Percentiles rank a stretch among this genome's conserved stretches.
Conservation (phyloP, 2,329 filamentous ascomycete genomes). For the Fusarium globosum region DNA sequence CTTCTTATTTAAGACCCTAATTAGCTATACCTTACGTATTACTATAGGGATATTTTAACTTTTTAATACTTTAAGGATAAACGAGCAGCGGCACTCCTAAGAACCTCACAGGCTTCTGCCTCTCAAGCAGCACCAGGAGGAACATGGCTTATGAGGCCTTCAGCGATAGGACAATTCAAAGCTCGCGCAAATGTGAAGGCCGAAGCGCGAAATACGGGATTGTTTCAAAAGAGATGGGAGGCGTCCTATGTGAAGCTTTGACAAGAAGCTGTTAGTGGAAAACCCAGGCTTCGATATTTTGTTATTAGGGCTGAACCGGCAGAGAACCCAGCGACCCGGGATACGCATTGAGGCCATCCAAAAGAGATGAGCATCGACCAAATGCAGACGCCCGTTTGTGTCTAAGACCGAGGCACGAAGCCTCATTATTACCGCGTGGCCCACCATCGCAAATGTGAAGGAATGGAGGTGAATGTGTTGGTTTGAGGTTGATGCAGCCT, state of each 20-base stretch:
- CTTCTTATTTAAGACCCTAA: no score
- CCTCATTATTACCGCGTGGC: neutral
- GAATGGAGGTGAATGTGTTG: constrained; percentile 18
- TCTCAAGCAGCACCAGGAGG: neutral
- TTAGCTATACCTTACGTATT: no score
- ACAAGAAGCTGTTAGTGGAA: neutral
- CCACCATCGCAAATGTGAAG: neutral
- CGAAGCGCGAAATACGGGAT: neutral
- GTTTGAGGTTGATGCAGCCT: constrained; percentile 8
- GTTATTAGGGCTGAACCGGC: constrained; percentile 7
- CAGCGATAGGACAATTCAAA: neutral
- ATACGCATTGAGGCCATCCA: neutral
- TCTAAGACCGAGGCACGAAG: neutral
- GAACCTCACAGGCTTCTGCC: neutral
- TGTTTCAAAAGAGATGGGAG: neutral
- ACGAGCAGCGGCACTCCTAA: no score
- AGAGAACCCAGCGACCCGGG: neutral
- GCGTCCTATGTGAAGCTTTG: neutral
- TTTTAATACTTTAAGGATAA: neutral
- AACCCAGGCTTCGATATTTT: neutral
- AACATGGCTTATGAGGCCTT: neutral
- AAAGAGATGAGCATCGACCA: neutral
- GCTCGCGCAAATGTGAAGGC: neutral
- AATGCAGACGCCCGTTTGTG: neutral
- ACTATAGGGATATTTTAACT: no score